These are phyloP conservation scores for Prunus mongolica DNA, from an alignment of 306 rosid species.

Conservation along the genomic window DNA sequence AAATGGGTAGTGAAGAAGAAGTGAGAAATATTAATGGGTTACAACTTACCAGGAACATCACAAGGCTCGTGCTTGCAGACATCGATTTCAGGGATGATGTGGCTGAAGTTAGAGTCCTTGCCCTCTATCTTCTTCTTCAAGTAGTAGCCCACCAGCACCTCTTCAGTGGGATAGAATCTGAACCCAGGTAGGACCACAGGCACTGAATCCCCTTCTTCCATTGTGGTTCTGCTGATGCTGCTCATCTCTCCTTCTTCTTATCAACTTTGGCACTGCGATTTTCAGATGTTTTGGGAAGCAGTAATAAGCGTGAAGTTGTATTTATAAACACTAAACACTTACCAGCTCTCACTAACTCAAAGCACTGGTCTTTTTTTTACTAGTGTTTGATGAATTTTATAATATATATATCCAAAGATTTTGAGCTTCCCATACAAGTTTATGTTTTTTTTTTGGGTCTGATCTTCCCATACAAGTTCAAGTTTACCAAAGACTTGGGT, in stretches of 20 bases:
- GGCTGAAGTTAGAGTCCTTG: not conserved
- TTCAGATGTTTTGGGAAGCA: not conserved
- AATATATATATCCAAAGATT: not conserved
- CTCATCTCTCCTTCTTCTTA: not conserved
- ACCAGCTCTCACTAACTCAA: not conserved
- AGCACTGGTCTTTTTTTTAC: not conserved
- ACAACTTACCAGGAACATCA: constrained; percentile 40
- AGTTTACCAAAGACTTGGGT: not conserved
- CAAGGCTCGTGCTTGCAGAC: constrained; percentile 47
- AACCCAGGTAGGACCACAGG: constrained; percentile 14
- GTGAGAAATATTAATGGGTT: not conserved
- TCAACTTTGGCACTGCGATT: not conserved
- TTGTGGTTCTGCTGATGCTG: not conserved
- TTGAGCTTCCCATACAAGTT: not conserved
- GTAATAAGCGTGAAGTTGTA: not conserved
- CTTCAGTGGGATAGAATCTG: constrained; percentile 61
- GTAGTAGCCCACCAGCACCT: constrained; percentile 42
- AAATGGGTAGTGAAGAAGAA: not conserved
- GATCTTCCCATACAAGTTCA: too few species aligned
- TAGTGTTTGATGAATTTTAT: too few species aligned
- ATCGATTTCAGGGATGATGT: constrained; percentile 38
- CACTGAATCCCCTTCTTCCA: not conserved
- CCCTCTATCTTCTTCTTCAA: constrained; percentile 34
- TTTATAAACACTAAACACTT: not conserved
- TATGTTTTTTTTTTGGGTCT: too few species aligned